A percentile compares a stretch with the other conserved stretches of the same genome.
Evolutionary conservation across 352 stramenopile species (phyloP).

Genomic region (Globisporangium recalcitrans): DNA sequence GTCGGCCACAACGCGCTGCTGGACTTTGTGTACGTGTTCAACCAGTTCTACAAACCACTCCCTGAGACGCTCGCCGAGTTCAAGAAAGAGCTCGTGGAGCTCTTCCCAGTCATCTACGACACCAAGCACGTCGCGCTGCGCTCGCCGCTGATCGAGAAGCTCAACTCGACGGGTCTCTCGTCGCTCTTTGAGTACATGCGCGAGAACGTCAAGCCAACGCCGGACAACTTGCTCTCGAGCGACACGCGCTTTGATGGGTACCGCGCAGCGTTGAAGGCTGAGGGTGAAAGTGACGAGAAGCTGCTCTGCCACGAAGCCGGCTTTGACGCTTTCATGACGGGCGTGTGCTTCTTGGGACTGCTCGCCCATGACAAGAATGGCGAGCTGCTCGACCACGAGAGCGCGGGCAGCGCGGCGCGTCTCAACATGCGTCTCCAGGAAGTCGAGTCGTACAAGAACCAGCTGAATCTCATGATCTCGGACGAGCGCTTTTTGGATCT

Average conservation of each 20-base stretch:
- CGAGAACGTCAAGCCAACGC: conserved; percentile 49
- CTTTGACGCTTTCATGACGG: conserved; percentile 85
- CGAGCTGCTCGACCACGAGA: conserved; percentile 25
- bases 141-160: conserved; percentile 44
- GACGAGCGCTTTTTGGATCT: conserved; percentile 61
- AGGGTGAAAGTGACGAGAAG: conserved; percentile 42
- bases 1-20: conserved; percentile 80
- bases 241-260: conserved; percentile 62
- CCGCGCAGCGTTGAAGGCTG: conserved; percentile 45
- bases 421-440: conserved; percentile 38
- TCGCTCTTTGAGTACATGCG: conserved; percentile 78
- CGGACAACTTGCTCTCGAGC: conserved; percentile 46
- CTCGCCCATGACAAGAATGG: conserved; percentile 53
- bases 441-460: conserved; percentile 57
- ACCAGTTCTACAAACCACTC: conserved; percentile 80
- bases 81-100: conserved; percentile 55
- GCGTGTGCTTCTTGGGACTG: conserved; percentile 68
- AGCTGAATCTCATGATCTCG: conserved; percentile 79
- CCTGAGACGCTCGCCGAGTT: conserved; percentile 64
- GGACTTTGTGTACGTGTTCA: conserved; percentile 83
- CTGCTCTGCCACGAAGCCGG: conserved; percentile 77
- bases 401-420: conserved; percentile 25
- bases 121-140: conserved; percentile 70
- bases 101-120: conserved; percentile 77
- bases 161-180: conserved; percentile 55